phyloP scores from a whole-genome alignment of 2,329 filamentous ascomycete genomes.

The Trichophyton equinum region DNA sequence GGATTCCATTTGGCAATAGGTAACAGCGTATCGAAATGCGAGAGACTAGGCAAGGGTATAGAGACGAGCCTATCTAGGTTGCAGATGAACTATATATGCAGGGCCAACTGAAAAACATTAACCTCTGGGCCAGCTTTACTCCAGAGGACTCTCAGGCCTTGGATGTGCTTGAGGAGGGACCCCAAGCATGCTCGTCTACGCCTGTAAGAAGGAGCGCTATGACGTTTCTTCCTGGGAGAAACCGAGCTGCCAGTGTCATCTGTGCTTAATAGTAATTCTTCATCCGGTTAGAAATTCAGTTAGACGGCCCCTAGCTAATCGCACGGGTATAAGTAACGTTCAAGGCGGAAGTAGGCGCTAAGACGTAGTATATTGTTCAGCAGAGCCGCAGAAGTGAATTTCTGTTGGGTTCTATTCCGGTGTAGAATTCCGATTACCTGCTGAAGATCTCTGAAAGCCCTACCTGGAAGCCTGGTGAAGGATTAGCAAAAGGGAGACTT shows the following conservation, averaged over 20 bases:
- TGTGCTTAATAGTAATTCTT: background rate
- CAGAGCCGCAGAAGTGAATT: background rate
- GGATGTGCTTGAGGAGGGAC: no score
- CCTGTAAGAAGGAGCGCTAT: no score
- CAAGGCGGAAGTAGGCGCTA: background rate
- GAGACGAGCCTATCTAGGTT: constrained; percentile 17
- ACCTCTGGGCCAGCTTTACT: background rate
- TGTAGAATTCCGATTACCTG: background rate
- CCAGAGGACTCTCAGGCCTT: background rate
- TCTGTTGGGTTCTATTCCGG: background rate
- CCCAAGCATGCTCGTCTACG: no score
- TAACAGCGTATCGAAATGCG: constrained; percentile 29
- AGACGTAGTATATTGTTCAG: background rate
- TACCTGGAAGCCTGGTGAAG: no score
- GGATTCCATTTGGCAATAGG: constrained; percentile 22
- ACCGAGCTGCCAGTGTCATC: background rate
- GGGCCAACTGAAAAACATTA: background rate
- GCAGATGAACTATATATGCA: background rate
- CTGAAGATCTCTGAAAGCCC: no score
- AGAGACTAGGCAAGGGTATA: constrained; percentile 28
- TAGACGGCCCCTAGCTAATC: background rate
- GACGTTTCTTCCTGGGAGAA: no score
- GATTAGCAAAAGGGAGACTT: background rate
- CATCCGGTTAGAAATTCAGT: background rate
- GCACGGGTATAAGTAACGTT: background rate